A percentile compares a stretch with the other conserved stretches of the same genome.
Evolutionary conservation across 345 rosid genomes (phyloP).

Genomic region (Eucalyptus pauciflora): DNA sequence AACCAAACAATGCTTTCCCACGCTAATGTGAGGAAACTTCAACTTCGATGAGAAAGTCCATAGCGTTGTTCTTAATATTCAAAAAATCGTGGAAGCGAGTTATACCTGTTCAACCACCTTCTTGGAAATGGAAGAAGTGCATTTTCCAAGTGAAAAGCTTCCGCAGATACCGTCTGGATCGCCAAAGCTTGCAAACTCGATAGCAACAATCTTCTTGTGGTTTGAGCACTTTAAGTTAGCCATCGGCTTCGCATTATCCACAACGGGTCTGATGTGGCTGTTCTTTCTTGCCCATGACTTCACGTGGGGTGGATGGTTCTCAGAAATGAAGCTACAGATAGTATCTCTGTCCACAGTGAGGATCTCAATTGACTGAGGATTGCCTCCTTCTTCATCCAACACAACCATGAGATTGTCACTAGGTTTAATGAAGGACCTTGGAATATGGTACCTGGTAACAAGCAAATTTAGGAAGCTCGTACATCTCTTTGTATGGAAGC

Average conservation of each 20-base stretch:
- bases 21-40: neutral
- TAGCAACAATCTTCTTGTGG: constrained; percentile 1
- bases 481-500: neutral
- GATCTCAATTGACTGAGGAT: constrained; percentile 45
- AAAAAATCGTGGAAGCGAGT: neutral
- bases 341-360: constrained; percentile 37
- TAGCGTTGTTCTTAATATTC: neutral
- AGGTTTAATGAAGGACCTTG: constrained; percentile 64
- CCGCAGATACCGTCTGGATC: constrained; percentile 21
- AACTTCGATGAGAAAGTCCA: neutral
- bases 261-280: neutral
- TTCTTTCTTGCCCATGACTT: constrained; percentile 18
- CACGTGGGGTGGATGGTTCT: constrained; percentile 12
- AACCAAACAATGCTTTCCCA: neutral
- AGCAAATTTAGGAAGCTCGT: neutral
- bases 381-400: constrained; percentile 58
- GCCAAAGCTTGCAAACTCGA: constrained; percentile 29
- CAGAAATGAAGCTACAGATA: constrained; percentile 14
- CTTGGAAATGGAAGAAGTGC: constrained; percentile 9
- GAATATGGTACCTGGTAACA: constrained; percentile 60
- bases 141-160: constrained; percentile 2
- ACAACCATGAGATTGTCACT: constrained; percentile 49
- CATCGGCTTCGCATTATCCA: neutral
- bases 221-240: constrained; percentile 16
- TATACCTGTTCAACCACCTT: constrained; percentile 20